Base-by-base conservation (phyloP, 192 early-diverging fungal species). In the Backusella tarrabulga region DNA sequence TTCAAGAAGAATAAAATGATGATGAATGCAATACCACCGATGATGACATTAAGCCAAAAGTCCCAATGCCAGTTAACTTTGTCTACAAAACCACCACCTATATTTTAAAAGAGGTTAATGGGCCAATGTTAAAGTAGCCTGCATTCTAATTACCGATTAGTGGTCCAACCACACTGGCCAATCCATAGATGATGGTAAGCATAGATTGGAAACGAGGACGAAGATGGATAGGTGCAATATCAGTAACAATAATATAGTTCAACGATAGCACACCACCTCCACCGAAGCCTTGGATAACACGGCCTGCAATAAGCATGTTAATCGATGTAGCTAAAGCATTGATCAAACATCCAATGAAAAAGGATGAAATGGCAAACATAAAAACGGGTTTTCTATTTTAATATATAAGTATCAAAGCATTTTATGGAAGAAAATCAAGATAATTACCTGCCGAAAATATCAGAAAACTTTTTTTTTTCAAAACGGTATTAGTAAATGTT, bases 51-150 rank as follows among this genome's bases (percentile, higher is more conserved):
- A 4, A 82, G 15, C 81, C 86, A 93, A 79, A 93, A 94, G 17
- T 85, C 88, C 92, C 92, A 94, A n/a, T 88, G 86, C 93, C 93
- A 94, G 4, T 84, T 85, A 8, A 87, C 73, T 68, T 89, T 81
- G 32, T 93, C 91, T 0, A 88, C 83, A 71, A 94, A 92, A 8
- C 87, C 87, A 23, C 93, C 93, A 56, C 93, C 93, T 35, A 90
- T 35, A 90, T 34, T 32, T 34, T 17, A 54, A 21, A 41, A 42
- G 5, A 56, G 68, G 40, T 19, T 56, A 34, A 12, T 32, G 29
- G 38, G 40, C 52, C 26, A 40, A 32, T 19, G 6, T 1, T 74
- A 14, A 32, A 32, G 32, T 32, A 32, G 32, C 44, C 2, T 38
- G 38, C 6, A 50, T 50, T 14, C 6, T 35, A 44, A 4, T 66